Conservation (phyloP, 2,329 filamentous ascomycete species). For the Aspergillus fructus region DNA sequence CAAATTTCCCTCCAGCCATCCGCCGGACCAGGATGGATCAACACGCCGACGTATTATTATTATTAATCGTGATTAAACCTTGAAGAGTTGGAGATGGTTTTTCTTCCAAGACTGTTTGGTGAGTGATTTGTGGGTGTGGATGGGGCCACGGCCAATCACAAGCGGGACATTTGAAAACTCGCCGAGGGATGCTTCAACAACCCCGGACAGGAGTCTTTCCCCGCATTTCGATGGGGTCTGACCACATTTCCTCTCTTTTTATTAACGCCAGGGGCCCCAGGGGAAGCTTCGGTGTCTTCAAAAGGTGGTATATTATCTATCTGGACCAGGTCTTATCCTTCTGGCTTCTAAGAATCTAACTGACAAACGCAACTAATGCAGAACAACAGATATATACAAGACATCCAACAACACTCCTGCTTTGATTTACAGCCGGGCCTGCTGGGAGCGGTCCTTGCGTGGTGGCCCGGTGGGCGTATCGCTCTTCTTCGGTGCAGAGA, state of each 20-base stretch:
- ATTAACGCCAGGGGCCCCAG: background rate
- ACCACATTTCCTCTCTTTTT: conserved; percentile 1
- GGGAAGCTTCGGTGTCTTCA: conserved; percentile 1
- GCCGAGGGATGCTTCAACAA: background rate
- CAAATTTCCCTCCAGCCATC: no score
- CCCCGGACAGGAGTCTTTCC: background rate
- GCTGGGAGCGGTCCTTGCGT: conserved; percentile 8
- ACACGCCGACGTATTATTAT: no score
- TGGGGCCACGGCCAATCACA: no score
- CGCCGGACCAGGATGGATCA: no score
- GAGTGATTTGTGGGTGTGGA: no score
- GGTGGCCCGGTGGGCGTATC: conserved; percentile 29
- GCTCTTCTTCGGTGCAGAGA: conserved; percentile 59
- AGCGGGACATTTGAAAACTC: background rate
- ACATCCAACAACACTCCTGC: background rate
- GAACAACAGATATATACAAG: background rate
- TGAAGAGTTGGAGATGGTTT: no score
- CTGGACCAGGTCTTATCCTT: background rate
- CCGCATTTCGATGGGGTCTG: conserved; percentile 9
- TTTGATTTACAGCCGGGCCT: conserved; percentile 21
- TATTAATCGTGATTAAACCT: no score
- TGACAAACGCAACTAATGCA: background rate
- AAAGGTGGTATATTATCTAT: background rate
- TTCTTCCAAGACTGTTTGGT: no score
- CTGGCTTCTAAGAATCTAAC: background rate